Evolutionary conservation across 78 protist species (phyloP), one percentile per base, ranked within the genome.

Genomic region (Dictyostelium citrinum): DNA sequence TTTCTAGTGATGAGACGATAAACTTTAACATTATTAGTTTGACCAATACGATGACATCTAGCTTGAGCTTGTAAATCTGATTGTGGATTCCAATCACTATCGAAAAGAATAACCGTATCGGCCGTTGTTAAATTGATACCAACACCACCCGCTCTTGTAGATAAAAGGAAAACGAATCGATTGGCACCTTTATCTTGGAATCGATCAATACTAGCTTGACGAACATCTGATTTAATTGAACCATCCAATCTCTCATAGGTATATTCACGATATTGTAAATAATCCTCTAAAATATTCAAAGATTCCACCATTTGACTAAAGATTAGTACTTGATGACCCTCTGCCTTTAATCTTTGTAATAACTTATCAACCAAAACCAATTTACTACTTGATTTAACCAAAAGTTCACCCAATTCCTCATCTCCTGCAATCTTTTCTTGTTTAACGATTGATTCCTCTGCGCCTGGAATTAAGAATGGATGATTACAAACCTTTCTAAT

Each of bases 31-130:
- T 95, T 83, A 37, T 90, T 90, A 20, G 91, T 97, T 83, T 99
- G 99, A n/a, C 99, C 99, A 79, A 97, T 97, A 39, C 99, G 91
- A 84, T 99, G 99, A 61, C 98, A 95, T 35, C 98, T 43, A 24
- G 91, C 86, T 27, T 97, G 97, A 24, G 97, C 92, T 61, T 98
- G 99, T 35, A 98, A 9, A 70, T 98, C 99, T 29, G 97, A 92
- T 84, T 98, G 99, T 16, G 99, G 99, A 85, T 98, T 98, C 99
- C 99, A 98, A 81, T 98, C 99, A n/a, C 92, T 55, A 78, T 98
- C 99, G 79, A 96, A 98, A 76, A 98, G 97, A 75, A 98, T 81
- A 24, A 98, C 99, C 10, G 97, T 98, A 81, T 98, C 98, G 31
- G 99, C 99, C 4, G 98, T 82, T n/a, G 97, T 85, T 45, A 98